Percentiles rank a stretch among this genome's conserved stretches.
Evolutionary conservation across 495 filamentous ascomycete species (phyloP).

Genomic region (Thermochaetoides thermophila): DNA sequence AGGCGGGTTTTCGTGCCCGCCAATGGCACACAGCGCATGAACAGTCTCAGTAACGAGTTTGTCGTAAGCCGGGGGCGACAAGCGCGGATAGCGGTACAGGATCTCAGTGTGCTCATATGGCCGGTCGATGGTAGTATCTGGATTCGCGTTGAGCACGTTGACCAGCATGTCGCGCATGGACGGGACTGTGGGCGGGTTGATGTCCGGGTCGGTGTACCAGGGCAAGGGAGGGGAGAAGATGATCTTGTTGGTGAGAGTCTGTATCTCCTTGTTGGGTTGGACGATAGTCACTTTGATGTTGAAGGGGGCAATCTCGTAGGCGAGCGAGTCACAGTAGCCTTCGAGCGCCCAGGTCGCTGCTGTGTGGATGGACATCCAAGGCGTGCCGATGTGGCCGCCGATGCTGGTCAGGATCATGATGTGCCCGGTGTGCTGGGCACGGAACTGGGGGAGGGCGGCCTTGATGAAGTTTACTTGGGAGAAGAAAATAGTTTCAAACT

Average conservation of each 20-base stretch:
- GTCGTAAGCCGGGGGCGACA: constrained; percentile 49
- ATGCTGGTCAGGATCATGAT: constrained; percentile 82
- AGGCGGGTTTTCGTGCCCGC: constrained; percentile 89
- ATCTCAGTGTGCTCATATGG: constrained; percentile 40
- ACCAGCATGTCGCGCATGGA: constrained; percentile 66
- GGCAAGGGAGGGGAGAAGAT: constrained; percentile 62
- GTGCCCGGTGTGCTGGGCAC: constrained; percentile 67
- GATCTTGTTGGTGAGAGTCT: constrained; percentile 71
- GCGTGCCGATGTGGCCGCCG: constrained; percentile 84
- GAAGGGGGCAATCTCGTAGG: constrained; percentile 94
- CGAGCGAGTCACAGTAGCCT: constrained; percentile 93
- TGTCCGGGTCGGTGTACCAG: constrained; percentile 54
- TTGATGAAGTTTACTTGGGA: constrained; percentile 93
- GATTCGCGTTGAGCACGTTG: constrained; percentile 47
- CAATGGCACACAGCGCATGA: constrained; percentile 77
- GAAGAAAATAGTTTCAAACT: constrained; percentile 92
- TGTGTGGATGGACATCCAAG: constrained; percentile 78
- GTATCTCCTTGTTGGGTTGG: constrained; percentile 73
- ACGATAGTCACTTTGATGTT: constrained; percentile 93
- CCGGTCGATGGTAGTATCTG: constrained; percentile 35
- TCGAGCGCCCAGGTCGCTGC: constrained; percentile 91
- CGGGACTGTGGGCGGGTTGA: constrained; percentile 68
- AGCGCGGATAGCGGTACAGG: constrained; percentile 53
- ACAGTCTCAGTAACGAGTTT: constrained; percentile 78
- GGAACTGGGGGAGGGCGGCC: constrained; percentile 65